These are phyloP conservation scores for Botryobasidium botryosum DNA, from an alignment of 768 basidiomycete species.

Conservation along the genomic window DNA sequence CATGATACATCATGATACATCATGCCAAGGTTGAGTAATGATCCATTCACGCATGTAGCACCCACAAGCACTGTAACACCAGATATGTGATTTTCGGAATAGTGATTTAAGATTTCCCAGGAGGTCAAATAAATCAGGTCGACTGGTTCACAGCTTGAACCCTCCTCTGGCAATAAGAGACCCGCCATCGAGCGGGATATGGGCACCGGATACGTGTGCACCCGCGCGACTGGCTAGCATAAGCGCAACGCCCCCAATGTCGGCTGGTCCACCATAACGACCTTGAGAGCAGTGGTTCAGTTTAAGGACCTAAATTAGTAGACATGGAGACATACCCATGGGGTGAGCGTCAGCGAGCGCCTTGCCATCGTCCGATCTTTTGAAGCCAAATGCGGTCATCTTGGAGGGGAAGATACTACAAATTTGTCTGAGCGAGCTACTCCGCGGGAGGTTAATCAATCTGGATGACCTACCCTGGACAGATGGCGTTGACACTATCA, in stretches of 20 bases:
- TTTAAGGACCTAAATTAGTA: not conserved
- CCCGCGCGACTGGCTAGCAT: constrained; percentile 57
- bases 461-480: constrained; percentile 41
- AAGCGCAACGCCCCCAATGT: constrained; percentile 52
- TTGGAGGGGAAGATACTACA: constrained; percentile 59
- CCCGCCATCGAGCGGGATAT: constrained; percentile 59
- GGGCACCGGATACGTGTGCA: constrained; percentile 57
- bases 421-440: not conserved
- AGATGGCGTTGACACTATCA: constrained; percentile 65
- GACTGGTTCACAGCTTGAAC: too few species aligned
- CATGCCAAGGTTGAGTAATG: too few species aligned
- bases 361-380: constrained; percentile 33
- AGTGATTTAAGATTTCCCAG: too few species aligned
- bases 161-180: not conserved
- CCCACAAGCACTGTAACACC: too few species aligned
- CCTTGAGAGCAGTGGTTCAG: constrained; percentile 24
- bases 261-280: constrained; percentile 43
- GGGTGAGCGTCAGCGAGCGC: constrained; percentile 38
- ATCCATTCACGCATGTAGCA: too few species aligned
- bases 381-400: constrained; percentile 64
- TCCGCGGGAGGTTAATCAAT: not conserved
- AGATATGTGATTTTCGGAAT: too few species aligned
- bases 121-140: too few species aligned
- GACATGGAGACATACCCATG: constrained; percentile 29
- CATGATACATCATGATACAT: too few species aligned